Evolutionary conservation across 2,329 filamentous ascomycete genomes (phyloP).

Genomic region (Cercospora zeae-maydis): DNA sequence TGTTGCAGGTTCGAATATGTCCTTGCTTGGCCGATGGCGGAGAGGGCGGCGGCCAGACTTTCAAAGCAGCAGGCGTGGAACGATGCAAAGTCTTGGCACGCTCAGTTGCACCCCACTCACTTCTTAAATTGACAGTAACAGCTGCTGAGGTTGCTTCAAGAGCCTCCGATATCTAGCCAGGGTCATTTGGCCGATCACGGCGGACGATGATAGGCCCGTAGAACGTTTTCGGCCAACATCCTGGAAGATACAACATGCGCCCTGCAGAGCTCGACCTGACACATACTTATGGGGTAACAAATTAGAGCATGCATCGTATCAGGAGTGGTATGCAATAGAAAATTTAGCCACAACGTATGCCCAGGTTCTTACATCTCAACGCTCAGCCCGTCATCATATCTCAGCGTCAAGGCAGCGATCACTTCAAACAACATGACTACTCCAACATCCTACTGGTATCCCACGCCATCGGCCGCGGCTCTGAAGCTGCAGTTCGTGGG

Average conservation of each 20-base stretch:
- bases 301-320: not conserved
- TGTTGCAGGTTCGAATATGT: not conserved
- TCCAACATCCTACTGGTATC: slow-evolving; percentile 32
- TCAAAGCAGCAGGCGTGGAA: not conserved
- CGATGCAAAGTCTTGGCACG: not conserved
- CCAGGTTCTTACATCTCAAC: not conserved
- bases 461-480: slow-evolving; percentile 32
- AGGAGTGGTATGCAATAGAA: not conserved
- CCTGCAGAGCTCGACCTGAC: not conserved
- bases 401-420: not conserved
- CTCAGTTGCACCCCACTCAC: not conserved
- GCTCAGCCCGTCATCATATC: not conserved
- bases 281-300: slow-evolving; percentile 11
- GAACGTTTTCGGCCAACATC: not conserved
- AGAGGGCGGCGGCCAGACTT: slow-evolving; percentile 1
- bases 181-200: not conserved
- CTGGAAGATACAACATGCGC: not conserved
- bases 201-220: not conserved
- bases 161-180: not conserved
- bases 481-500: slow-evolving; percentile 52
- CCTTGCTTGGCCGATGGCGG: not conserved
- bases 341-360: not conserved
- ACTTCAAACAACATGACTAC: not conserved
- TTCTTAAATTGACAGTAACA: not conserved
- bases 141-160: not conserved